Evolutionary conservation across 2,329 filamentous ascomycete species (phyloP).

Genomic region (Botrytis pseudocinerea): DNA sequence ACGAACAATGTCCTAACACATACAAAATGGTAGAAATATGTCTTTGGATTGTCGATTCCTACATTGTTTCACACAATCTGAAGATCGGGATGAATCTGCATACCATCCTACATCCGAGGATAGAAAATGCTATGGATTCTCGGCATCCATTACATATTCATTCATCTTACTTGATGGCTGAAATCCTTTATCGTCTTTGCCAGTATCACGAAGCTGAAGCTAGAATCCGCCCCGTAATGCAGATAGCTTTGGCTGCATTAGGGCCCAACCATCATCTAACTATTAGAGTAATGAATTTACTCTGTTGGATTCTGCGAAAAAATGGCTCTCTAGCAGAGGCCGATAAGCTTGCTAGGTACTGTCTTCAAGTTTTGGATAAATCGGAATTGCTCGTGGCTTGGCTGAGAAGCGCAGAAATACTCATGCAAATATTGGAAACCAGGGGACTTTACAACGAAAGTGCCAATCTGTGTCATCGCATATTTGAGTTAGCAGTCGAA

Average conservation of each 20-base stretch:
- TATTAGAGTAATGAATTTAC: fast-evolving
- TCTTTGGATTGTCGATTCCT: not conserved
- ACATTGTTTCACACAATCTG: fast-evolving
- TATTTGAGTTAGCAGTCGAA: fast-evolving
- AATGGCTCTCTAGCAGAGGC: not conserved
- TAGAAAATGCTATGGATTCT: not conserved
- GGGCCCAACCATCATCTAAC: not conserved
- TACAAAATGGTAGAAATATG: not conserved
- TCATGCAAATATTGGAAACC: fast-evolving
- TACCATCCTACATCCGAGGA: not conserved
- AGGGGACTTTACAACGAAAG: not conserved
- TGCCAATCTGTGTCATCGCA: too few species aligned
- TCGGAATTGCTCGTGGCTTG: not conserved
- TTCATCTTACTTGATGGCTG: not conserved
- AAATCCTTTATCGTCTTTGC: fast-evolving
- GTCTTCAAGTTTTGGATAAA: not conserved
- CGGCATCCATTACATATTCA: not conserved
- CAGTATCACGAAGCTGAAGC: not conserved
- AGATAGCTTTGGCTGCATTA: not conserved
- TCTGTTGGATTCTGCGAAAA: not conserved
- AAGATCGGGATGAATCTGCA: not conserved
- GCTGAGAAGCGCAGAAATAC: not conserved
- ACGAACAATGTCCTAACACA: not conserved
- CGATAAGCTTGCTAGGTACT: not conserved
- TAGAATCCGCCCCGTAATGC: not conserved